These are phyloP conservation scores for Rosellinia necatrix DNA, from an alignment of 2,329 filamentous ascomycete genomes.

Conservation along the genomic window DNA sequence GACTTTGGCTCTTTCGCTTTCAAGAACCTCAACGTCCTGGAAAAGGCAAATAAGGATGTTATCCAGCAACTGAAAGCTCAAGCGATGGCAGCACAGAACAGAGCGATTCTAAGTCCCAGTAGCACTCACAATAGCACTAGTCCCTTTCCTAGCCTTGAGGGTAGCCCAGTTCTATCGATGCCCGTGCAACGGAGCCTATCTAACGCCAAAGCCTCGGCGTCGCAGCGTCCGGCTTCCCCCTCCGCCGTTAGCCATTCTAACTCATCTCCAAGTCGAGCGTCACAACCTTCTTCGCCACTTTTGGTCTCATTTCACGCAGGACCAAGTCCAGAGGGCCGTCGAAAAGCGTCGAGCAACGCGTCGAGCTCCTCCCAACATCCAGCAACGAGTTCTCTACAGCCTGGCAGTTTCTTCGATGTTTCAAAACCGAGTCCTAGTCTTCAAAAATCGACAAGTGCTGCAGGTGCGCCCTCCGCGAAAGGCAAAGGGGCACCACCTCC, in stretches of 20 bases:
- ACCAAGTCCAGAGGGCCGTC: conserved; percentile 74
- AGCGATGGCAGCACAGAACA: conserved; percentile 72
- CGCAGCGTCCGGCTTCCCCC: conserved; percentile 82
- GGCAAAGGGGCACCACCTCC: conserved; percentile 54
- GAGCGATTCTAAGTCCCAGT: conserved; percentile 53
- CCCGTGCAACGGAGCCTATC: conserved; percentile 83
- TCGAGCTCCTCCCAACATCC: conserved; percentile 84
- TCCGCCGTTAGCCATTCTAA: conserved; percentile 78
- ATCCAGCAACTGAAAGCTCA: conserved; percentile 95
- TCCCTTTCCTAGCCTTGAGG: conserved; percentile 74
- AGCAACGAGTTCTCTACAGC: conserved; percentile 65
- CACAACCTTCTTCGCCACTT: conserved; percentile 81
- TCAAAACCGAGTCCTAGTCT: conserved; percentile 65
- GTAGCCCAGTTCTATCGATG: conserved; percentile 80
- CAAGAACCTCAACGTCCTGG: conserved; percentile 94
- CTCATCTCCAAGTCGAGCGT: conserved; percentile 85
- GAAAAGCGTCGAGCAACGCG: conserved; percentile 90
- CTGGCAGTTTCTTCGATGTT: conserved; percentile 72
- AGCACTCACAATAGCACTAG: conserved; percentile 53
- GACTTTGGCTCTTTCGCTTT: conserved; percentile 97
- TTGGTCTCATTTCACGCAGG: conserved; percentile 94
- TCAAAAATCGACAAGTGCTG: conserved; percentile 63
- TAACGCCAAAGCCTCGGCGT: conserved; percentile 68
- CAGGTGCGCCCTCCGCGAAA: conserved; percentile 62
- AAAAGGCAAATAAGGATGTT: conserved; percentile 98